A percentile compares a stretch with the other conserved stretches of the same genome.
These are phyloP conservation scores for Cryphonectria parasitica DNA, from an alignment of 2,329 filamentous ascomycete genomes.

Conservation along the genomic window DNA sequence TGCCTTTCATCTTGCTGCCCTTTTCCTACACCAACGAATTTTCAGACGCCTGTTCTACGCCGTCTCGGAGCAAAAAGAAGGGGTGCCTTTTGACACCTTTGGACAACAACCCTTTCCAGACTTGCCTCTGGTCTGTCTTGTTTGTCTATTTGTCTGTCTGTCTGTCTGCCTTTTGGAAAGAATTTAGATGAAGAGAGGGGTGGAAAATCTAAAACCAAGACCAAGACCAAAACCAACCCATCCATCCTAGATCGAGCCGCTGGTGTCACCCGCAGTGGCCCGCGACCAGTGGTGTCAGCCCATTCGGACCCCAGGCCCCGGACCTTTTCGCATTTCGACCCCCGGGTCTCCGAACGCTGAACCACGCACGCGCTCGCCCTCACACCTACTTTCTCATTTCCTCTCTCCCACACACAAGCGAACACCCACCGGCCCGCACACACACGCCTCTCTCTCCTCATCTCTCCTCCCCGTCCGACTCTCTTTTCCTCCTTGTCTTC, in stretches of 20 bases:
- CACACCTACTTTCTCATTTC: neutral
- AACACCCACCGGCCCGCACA: neutral
- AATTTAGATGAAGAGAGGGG: neutral
- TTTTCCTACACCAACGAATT: neutral
- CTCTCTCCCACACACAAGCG: neutral
- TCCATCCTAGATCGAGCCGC: neutral
- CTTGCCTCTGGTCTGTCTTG: neutral
- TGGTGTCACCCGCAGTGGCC: constrained; percentile 14
- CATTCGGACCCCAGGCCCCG: constrained; percentile 21
- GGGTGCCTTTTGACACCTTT: neutral
- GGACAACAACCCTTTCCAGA: neutral
- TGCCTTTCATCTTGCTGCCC: no score
- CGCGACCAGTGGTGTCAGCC: constrained; percentile 16
- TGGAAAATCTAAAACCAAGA: no score
- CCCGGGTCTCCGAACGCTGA: constrained; percentile 26
- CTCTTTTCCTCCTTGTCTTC: neutral
- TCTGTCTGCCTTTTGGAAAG: neutral
- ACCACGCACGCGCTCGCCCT: neutral
- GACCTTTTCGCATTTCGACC: constrained; percentile 22
- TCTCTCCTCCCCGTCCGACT: no score
- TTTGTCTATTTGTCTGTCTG: neutral
- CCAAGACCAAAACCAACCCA: neutral
- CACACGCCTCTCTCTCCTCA: neutral
- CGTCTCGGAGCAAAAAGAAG: neutral
- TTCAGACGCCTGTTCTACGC: neutral